Base-by-base conservation (phyloP, 2,329 filamentous ascomycete genomes). In the Trichoderma harzianum region DNA sequence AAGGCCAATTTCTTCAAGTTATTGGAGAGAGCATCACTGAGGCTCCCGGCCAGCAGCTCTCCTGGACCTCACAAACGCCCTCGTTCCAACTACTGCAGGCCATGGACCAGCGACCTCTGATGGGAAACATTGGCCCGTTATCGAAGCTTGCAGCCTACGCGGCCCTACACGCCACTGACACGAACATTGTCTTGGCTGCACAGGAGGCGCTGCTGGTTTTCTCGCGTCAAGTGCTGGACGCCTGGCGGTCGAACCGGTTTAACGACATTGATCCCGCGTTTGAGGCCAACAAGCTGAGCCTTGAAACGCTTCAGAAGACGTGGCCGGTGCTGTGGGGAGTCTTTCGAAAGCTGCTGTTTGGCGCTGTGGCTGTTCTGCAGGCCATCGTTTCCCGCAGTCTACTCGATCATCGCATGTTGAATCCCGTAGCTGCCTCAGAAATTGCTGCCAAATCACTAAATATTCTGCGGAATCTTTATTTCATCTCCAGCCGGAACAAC, bases 401-500 rank as follows among this genome's bases (percentile, higher is more conserved):
- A 28, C 80, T 89, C 3, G 87, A 90, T 72, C 81, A 82, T 8
- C 78, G 76, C 53, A 83, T 89, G 76, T 80, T 83, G 7, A 83
- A 82, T 63, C 79, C 83, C 70, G 65, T 70, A 24, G 75, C 77
- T 8, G 92, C 91, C 1, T 90, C 92, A 0, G 83, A 84, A 16
- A 83, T 96, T 18, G 93, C 93, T 7, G 84, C 89, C 60, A 92
- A 92, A 78, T 89, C 91, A 1, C 85, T 97, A 18, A 90, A 92
- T 73, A 89, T 89, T 14, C 87, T 97, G 12, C 90, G 93, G 32
- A 92, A 93, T 76, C 83, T 97, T 24, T 93, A 91, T 81, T 97
- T 97, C 79, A 89, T 97, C 73, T 93, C 93, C 0, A 91, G 90
- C 16, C 88, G 93, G 51, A 87, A 93, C 70, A 91, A 92, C 24